phyloP scores from a whole-genome alignment of 495 filamentous ascomycete genomes.

The Hypoxylon crocopeplum region DNA sequence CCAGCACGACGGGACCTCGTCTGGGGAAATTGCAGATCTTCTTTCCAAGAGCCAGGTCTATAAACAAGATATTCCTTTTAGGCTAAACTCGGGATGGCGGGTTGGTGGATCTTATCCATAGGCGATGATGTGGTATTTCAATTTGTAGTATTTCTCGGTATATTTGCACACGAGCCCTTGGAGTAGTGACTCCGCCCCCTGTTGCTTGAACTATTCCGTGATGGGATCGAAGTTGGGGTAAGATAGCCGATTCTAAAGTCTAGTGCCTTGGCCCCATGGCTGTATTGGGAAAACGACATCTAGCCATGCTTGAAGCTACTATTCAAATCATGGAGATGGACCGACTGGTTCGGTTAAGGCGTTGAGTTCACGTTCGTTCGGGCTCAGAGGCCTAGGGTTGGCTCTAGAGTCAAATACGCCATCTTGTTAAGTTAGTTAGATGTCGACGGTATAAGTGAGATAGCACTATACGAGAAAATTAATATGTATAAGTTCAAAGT shows the following conservation, averaged over 20 bases:
- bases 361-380: too few relatives aligned
- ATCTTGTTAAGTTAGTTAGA: too few relatives aligned
- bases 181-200: constrained; percentile 4
- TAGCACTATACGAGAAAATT: too few relatives aligned
- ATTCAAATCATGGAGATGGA: too few relatives aligned
- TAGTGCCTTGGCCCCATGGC: neutral
- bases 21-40: constrained; percentile 10
- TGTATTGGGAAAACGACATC: too few relatives aligned
- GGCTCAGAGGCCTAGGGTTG: too few relatives aligned
- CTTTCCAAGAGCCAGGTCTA: constrained; percentile 25
- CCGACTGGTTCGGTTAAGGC: too few relatives aligned
- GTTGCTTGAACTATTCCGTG: constrained; percentile 5
- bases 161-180: constrained; percentile 17
- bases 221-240: constrained; percentile 26
- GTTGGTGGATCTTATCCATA: constrained; percentile 15
- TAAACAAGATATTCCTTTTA: constrained; percentile 14
- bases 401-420: too few relatives aligned
- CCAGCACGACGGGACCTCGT: constrained; percentile 13
- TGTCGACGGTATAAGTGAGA: too few relatives aligned
- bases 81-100: constrained; percentile 23
- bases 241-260: constrained; percentile 4
- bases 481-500: too few relatives aligned
- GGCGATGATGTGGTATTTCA: constrained; percentile 6
- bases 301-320: too few relatives aligned
- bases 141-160: constrained; percentile 17